Conservation (phyloP, 768 basidiomycete genomes). For the Porpolomopsis calyptriformis region DNA sequence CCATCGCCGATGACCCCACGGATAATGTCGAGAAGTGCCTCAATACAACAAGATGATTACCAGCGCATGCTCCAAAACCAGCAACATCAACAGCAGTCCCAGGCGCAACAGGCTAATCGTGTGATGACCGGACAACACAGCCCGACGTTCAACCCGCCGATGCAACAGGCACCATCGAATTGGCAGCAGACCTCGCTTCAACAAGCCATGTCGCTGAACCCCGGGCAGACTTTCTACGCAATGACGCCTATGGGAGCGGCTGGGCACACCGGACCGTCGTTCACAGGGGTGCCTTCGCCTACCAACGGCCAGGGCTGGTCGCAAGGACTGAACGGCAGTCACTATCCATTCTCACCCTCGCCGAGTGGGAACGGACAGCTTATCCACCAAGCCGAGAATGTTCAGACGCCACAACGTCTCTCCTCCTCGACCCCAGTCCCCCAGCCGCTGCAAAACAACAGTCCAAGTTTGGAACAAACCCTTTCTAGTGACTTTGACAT, state of each 20-base stretch:
- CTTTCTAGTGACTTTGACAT: conserved; percentile 43
- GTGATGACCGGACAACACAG: conserved; percentile 3
- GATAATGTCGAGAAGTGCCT: conserved; percentile 26
- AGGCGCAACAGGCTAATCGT: conserved; percentile 2
- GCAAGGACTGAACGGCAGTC: conserved; percentile 14
- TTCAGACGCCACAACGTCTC: conserved; percentile 38
- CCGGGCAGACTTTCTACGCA: conserved; percentile 20
- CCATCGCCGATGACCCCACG: conserved; percentile 43
- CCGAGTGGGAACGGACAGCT: conserved; percentile 19
- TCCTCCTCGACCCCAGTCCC: conserved; percentile 30
- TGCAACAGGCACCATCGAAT: conserved; percentile 25
- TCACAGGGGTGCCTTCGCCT: conserved; percentile 23
- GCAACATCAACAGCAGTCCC: conserved; percentile 21
- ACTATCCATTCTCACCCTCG: conserved; percentile 31
- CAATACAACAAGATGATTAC: conserved; percentile 43
- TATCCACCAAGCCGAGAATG: conserved; percentile 21
- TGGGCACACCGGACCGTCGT: conserved; percentile 15
- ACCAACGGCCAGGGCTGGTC: conserved; percentile 25
- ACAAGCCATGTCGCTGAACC: conserved; percentile 20
- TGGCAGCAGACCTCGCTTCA: conserved; percentile 19
- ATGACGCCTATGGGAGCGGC: conserved; percentile 36
- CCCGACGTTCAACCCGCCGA: not conserved
- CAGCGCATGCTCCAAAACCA: conserved; percentile 39
- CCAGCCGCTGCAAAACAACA: conserved; percentile 26
- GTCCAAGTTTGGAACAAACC: conserved; percentile 31